phyloP scores from a whole-genome alignment of 805 yeast species.

The Blastobotrys chiropterorum region DNA sequence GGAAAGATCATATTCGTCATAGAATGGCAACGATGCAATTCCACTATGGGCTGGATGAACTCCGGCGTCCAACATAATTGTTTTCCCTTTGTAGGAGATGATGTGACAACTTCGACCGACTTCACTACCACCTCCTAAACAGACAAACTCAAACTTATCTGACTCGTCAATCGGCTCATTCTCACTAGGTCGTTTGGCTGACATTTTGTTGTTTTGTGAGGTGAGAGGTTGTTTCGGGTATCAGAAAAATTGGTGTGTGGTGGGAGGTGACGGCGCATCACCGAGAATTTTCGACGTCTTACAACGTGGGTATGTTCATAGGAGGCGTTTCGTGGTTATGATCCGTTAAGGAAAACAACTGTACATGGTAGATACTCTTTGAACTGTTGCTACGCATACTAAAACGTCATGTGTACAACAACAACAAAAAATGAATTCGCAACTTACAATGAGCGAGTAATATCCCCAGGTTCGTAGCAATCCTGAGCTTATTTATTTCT shows the following conservation, averaged over 20 bases:
- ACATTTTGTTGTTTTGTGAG: slow-evolving; percentile 1
- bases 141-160: slow-evolving; percentile 60
- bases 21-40: slow-evolving; percentile 84
- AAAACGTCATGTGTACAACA: too few relatives aligned
- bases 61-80: slow-evolving; percentile 96
- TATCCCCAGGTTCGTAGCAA: too few relatives aligned
- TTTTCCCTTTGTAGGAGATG: slow-evolving; percentile 85
- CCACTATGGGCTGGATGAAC: slow-evolving; percentile 95
- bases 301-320: too few relatives aligned
- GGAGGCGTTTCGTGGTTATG: too few relatives aligned
- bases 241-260: not conserved
- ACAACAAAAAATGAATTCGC: too few relatives aligned
- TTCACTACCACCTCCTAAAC: slow-evolving; percentile 97
- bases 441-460: too few relatives aligned
- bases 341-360: too few relatives aligned
- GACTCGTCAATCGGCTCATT: slow-evolving; percentile 20
- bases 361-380: too few relatives aligned
- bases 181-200: slow-evolving; percentile 11
- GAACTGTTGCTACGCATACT: too few relatives aligned
- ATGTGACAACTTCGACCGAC: slow-evolving; percentile 97
- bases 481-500: too few relatives aligned
- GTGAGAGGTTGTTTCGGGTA: not conserved
- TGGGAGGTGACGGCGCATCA: too few relatives aligned
- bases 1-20: slow-evolving; percentile 88
- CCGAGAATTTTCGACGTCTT: too few relatives aligned